Percentiles rank a stretch among this genome's conserved stretches.
Evolutionary conservation across 192 early-diverging fungal genomes (phyloP).

Genomic region (Backusella westeae): DNA sequence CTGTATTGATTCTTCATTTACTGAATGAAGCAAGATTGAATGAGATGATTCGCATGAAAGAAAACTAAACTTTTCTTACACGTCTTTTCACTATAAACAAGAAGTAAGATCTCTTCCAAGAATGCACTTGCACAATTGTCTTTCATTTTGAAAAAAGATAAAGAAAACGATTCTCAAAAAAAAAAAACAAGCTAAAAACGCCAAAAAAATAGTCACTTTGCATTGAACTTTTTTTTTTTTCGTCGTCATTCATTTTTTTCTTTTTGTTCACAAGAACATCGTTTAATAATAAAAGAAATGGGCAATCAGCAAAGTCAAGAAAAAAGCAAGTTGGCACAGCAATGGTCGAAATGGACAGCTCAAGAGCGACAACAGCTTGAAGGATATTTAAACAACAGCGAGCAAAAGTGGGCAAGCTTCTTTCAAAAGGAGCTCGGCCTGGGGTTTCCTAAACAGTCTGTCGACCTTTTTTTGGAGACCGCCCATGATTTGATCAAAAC

Average conservation of each 20-base stretch:
- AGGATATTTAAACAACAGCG: background rate
- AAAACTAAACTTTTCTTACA: background rate
- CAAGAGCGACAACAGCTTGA: background rate
- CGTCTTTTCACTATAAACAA: background rate
- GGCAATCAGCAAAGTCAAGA: slow-evolving; percentile 10
- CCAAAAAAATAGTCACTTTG: background rate
- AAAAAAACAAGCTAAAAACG: background rate
- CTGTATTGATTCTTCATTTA: background rate
- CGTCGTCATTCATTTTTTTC: background rate
- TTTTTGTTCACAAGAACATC: background rate
- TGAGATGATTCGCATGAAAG: background rate
- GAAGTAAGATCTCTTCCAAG: background rate
- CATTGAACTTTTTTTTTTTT: background rate
- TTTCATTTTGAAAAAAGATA: background rate
- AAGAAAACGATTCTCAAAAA: background rate
- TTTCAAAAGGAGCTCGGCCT: background rate
- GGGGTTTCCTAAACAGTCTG: background rate
- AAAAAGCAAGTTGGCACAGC: background rate
- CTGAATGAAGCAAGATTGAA: background rate
- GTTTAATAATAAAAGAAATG: background rate
- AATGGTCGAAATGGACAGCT: background rate
- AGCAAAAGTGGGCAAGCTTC: background rate
- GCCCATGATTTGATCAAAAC: background rate
- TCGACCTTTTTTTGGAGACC: background rate
- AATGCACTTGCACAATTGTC: background rate